phyloP scores from a whole-genome alignment of 2,329 filamentous ascomycete species.

The Trichoderma sp. region DNA sequence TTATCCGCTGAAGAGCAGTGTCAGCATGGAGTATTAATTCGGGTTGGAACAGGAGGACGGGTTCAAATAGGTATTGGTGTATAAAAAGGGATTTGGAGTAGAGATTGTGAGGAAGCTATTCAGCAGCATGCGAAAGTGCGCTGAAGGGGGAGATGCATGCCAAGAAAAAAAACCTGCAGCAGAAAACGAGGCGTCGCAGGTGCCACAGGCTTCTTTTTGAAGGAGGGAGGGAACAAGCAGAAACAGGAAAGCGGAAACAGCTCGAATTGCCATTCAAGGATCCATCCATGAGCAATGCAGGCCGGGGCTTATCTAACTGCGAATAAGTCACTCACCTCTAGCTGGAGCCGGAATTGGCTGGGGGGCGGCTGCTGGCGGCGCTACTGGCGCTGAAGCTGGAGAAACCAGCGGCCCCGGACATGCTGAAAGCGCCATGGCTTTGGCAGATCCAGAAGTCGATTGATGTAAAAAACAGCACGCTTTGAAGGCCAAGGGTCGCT shows the following conservation, averaged over 20 bases:
- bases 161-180: constrained; percentile 22
- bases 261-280: background rate
- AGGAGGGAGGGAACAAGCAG: background rate
- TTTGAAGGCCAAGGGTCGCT: constrained; percentile 1
- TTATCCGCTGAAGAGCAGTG: constrained; percentile 2
- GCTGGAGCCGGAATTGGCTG: constrained; percentile 13
- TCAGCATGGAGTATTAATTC: constrained; percentile 3
- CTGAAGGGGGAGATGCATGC: background rate
- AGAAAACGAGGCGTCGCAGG: constrained; percentile 12
- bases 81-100: background rate
- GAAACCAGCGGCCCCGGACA: constrained; percentile 21
- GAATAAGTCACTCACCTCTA: constrained; percentile 18
- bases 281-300: background rate
- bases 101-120: background rate
- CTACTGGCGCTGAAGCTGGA: constrained; percentile 17
- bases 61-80: background rate
- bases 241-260: constrained; percentile 5
- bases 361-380: constrained; percentile 3
- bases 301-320: constrained; percentile 2
- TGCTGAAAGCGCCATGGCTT: constrained; percentile 26
- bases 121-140: background rate
- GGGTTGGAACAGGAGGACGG: background rate
- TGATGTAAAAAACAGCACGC: background rate
- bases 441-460: background rate
- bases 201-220: constrained; percentile 13